Evolutionary conservation across 352 stramenopile genomes (phyloP), one percentile per base, ranked within the genome.

Genomic region (Globisporangium cederbergense): DNA sequence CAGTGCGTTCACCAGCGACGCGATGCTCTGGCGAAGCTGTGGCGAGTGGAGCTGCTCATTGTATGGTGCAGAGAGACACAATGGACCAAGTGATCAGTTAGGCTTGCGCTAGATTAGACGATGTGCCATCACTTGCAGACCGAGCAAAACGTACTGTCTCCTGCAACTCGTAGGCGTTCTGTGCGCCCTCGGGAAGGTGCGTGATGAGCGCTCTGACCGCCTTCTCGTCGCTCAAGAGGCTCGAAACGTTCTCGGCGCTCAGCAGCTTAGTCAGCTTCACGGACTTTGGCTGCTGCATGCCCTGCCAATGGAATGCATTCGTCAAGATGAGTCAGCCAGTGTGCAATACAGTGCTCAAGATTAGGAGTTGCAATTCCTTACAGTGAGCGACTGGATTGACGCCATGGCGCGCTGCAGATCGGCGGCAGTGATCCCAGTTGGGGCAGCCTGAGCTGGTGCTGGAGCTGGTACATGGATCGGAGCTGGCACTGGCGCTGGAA

Each of bases 1-100:
- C 42, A 97, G 68, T 47, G 89, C 91, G 28, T 67, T 81, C 50
- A 87, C 81, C 28, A 98, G 81, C 45, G 86, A 92, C 28, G 71
- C 79, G n/a, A 98, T 81, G 65, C 88, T 91, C 65, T 97, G 91
- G 34, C 89, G 89, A 20, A 98, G 76, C 67, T 97, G 92, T 4
- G 92, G 92, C 4, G 86, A 91, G 42, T 74, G 77, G 45, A 93
- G 52, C 86, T 94, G 62, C 28, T 30, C 42, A 13, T 42, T 13
- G 34, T 40, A 10, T 40, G 34, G 50, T 3, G 47, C 16, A 22
- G 5, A 2, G 43, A 25, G 22, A 25, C 22, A 22, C 9, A 22
- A 67, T 20, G 42, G 13, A 46, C 7, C 38, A 45, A 13, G 10
- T 16, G 13, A 40, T 40, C 13, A 46, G 16, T 46, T 46, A 46